phyloP scores from a whole-genome alignment of 1,284 basidiomycete species.

The Microbotryum violaceum region DNA sequence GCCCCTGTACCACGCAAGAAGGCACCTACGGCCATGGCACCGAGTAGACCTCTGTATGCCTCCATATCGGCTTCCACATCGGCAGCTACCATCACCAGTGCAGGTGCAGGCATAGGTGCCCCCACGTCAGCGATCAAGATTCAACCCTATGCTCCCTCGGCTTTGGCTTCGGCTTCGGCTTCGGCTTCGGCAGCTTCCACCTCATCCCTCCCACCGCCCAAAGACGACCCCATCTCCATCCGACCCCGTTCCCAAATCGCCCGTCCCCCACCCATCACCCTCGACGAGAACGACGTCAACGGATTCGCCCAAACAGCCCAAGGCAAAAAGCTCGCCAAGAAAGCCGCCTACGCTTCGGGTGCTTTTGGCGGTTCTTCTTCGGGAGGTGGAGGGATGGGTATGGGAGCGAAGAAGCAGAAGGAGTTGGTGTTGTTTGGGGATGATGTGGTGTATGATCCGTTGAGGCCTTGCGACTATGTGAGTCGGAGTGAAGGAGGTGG shows the following conservation, averaged over 20 bases:
- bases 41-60: slow-evolving; percentile 3
- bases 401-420: slow-evolving; percentile 19
- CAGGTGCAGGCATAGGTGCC: slow-evolving; percentile 6
- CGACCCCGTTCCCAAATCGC: slow-evolving; percentile 7
- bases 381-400: slow-evolving; percentile 18
- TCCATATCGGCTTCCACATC: slow-evolving; percentile 13
- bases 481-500: background rate
- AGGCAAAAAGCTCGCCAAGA: slow-evolving; percentile 41
- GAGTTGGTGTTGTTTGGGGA: slow-evolving; percentile 26
- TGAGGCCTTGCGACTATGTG: slow-evolving; percentile 69
- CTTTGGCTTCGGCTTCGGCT: background rate
- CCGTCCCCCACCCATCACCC: slow-evolving; percentile 31
- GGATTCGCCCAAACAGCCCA: slow-evolving; percentile 49
- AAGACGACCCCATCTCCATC: background rate
- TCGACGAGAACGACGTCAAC: slow-evolving; percentile 60
- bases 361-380: no score
- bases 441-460: slow-evolving; percentile 64
- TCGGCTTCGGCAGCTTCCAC: background rate
- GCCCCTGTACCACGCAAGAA: slow-evolving; percentile 31
- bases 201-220: background rate
- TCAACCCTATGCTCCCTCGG: background rate
- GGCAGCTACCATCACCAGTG: slow-evolving; percentile 8
- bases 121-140: slow-evolving; percentile 9
- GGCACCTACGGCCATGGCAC: slow-evolving; percentile 1
- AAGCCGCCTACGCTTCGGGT: slow-evolving; percentile 13